Evolutionary conservation across 1,284 basidiomycete species (phyloP).

Genomic region (Lentinula novae-zelandiae): DNA sequence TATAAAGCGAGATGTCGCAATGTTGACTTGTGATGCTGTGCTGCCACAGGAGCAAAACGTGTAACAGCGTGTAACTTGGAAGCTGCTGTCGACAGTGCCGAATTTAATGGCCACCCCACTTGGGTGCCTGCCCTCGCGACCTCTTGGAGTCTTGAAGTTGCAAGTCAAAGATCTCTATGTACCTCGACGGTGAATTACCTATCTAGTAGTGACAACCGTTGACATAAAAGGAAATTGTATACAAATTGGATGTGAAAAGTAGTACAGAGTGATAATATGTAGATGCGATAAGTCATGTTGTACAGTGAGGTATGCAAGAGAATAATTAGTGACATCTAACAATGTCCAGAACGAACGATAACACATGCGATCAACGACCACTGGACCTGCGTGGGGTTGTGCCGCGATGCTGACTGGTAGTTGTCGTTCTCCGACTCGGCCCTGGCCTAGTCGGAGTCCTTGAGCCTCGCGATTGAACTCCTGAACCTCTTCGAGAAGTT

Average conservation of each 20-base stretch:
- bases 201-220: too few species aligned
- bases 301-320: background rate
- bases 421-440: background rate
- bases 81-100: too few species aligned
- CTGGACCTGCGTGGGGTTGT: background rate
- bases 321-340: background rate
- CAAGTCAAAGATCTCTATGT: too few species aligned
- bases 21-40: background rate
- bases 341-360: background rate
- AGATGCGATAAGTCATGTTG: background rate
- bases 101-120: too few species aligned
- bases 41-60: background rate
- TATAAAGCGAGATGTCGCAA: background rate
- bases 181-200: too few species aligned
- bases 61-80: background rate
- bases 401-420: conserved; percentile 1
- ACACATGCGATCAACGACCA: background rate
- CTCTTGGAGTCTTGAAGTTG: too few species aligned
- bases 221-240: too few species aligned
- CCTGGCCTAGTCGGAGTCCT: background rate
- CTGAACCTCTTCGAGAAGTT: conserved; percentile 4
- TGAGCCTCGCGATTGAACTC: background rate
- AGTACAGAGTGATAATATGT: background rate
- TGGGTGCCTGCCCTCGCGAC: too few species aligned
- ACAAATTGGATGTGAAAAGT: background rate